Evolutionary conservation across 1,284 basidiomycete species (phyloP).

Genomic region (Cryptococcus jaspeensis): DNA sequence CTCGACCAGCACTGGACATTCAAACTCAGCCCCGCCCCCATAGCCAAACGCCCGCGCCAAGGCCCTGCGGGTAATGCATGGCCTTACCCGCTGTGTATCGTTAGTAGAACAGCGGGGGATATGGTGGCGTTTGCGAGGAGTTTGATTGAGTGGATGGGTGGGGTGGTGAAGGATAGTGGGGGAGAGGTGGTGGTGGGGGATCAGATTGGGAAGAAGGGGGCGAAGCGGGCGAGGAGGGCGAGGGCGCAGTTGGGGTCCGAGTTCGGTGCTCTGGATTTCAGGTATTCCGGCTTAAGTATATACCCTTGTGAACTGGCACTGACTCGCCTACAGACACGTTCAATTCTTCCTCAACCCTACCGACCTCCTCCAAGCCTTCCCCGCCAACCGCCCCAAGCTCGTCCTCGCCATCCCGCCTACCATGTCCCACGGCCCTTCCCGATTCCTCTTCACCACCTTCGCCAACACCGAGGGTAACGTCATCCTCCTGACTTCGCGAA

Average conservation of each 20-base stretch:
- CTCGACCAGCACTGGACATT: slow-evolving; percentile 98
- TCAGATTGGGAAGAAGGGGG: slow-evolving; percentile 55
- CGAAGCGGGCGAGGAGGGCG: slow-evolving; percentile 56
- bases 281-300: slow-evolving; percentile 24
- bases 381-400: slow-evolving; percentile 82
- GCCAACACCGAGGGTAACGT: slow-evolving; percentile 77
- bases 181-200: slow-evolving; percentile 66
- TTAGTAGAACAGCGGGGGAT: slow-evolving; percentile 85
- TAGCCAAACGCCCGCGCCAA: not conserved
- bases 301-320: not conserved
- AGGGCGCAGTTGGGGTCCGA: slow-evolving; percentile 31
- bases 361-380: slow-evolving; percentile 75
- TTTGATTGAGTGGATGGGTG: slow-evolving; percentile 99
- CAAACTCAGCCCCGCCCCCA: slow-evolving; percentile 61
- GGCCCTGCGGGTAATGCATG: slow-evolving; percentile 20
- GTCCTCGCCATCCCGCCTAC: slow-evolving; percentile 90
- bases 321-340: slow-evolving; percentile 63
- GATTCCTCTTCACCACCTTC: slow-evolving; percentile 79
- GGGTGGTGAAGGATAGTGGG: slow-evolving; percentile 84
- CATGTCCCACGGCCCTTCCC: slow-evolving; percentile 87
- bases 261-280: slow-evolving; percentile 49
- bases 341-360: slow-evolving; percentile 84
- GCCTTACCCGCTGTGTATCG: slow-evolving; percentile 77
- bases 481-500: slow-evolving; percentile 72
- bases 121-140: slow-evolving; percentile 92